Evolutionary conservation across 306 rosid species (phyloP).

Genomic region (Lablab purpureus): DNA sequence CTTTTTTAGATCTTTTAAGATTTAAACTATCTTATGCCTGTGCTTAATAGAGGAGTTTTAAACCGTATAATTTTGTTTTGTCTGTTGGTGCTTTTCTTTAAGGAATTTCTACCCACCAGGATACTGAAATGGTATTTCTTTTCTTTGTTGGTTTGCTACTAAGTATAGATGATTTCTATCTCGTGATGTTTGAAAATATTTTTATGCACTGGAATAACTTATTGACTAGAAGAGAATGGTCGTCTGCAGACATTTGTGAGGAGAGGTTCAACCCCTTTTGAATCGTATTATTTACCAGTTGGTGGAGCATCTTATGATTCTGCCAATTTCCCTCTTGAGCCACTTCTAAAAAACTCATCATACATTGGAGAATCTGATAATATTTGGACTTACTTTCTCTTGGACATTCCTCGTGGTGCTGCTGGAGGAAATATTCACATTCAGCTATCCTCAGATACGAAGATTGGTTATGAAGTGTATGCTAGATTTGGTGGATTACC

Average conservation of each 20-base stretch:
- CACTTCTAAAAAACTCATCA: constrained; percentile 63
- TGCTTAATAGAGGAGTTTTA: not conserved
- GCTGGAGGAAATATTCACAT: constrained; percentile 83
- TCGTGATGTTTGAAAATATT: constrained; percentile 57
- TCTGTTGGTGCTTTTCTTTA: constrained; percentile 8
- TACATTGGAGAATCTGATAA: constrained; percentile 51
- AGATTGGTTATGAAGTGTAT: constrained; percentile 69
- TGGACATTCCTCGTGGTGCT: constrained; percentile 80
- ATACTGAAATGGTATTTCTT: not conserved
- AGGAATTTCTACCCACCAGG: constrained; percentile 1
- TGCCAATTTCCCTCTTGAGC: constrained; percentile 73
- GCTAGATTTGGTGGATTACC: constrained; percentile 88
- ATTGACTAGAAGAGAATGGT: constrained; percentile 69
- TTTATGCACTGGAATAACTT: constrained; percentile 49
- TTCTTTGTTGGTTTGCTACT: not conserved
- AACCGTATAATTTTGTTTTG: too few species aligned
- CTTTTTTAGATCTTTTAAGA: constrained; percentile 1
- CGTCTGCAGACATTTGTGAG: constrained; percentile 81
- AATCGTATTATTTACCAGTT: constrained; percentile 81
- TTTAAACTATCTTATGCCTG: constrained; percentile 28
- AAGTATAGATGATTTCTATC: constrained; percentile 36
- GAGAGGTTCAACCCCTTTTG: constrained; percentile 66
- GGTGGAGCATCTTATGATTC: constrained; percentile 51
- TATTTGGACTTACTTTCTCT: constrained; percentile 73
- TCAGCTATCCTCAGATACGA: constrained; percentile 56